Evolutionary conservation across 2,329 filamentous ascomycete species (phyloP), one percentile per base, ranked within the genome.

Genomic region (Emydomyces testavorans): DNA sequence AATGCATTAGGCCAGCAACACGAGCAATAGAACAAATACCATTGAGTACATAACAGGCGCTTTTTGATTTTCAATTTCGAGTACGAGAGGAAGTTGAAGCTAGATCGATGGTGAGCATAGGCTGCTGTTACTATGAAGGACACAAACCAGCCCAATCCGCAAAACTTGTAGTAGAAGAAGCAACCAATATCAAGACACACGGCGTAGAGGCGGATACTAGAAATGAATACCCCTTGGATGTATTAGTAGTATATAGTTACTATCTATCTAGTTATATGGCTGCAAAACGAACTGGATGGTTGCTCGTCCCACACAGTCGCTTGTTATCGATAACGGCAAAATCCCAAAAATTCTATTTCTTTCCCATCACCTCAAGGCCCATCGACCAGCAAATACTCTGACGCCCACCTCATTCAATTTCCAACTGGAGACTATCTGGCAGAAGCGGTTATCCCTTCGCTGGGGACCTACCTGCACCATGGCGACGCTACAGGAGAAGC

Each of bases 401-500:
- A 18, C n/a, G 18, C 37, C 20, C 8, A 20, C 4, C 34, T 15
- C 18, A 29, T 2, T 18, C 42, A 34, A 6, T 35, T 35, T 35
- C 11, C n/a, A 39, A 29, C 26, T 13, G 40, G 35, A 46, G 34
- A 24, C 23, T 28, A 20, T 29, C 31, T 38, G 24, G 51, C 48
- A 48, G 24, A 40, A 54, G 52, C 44, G 51, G 50, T 53, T 56
- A 58, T 57, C 54, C 46, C 52, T 49, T 51, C 52, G 55, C 58
- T 58, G 54, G 53, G n/a, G 48, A 55, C 53, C 58, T 52, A 53
- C 54, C 47, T 48, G 57, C 62, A 69, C 58, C 58, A 73, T 73
- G 71, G 65, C 67, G 70, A 79, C 79, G 67, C 71, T 96, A 61
- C 80, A 84, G 65, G 90, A 94, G 74, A 93, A 88, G 74, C 79